Evolutionary conservation across 208 protist genomes (phyloP).

Genomic region (Leptomonas seymouri): DNA sequence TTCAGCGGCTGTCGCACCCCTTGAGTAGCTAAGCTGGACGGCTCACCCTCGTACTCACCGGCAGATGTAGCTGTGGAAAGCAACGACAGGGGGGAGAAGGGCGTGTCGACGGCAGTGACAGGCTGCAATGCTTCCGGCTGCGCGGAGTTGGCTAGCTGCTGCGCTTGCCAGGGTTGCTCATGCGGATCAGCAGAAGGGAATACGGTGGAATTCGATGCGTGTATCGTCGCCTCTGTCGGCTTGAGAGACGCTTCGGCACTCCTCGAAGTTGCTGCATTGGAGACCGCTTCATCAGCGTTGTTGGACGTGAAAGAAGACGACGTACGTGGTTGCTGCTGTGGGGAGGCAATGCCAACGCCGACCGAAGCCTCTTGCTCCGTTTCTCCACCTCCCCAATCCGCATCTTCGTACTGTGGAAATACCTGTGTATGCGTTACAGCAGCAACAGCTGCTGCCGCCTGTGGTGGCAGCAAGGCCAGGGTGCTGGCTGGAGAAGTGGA

Average conservation of each 20-base stretch:
- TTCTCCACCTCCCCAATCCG: too few species aligned
- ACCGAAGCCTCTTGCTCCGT: too few species aligned
- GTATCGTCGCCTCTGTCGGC: too few species aligned
- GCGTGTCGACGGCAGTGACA: background rate
- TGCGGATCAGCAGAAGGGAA: background rate
- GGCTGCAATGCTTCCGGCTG: slow-evolving; percentile 5
- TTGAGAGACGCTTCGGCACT: too few species aligned
- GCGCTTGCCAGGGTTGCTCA: background rate
- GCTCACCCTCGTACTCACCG: background rate
- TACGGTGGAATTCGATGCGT: background rate
- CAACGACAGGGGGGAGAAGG: slow-evolving; percentile 10
- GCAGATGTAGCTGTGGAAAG: slow-evolving; percentile 3
- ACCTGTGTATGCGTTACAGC: background rate
- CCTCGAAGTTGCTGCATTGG: too few species aligned
- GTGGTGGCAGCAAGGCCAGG: background rate
- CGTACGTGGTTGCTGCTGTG: too few species aligned
- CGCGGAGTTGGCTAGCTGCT: background rate
- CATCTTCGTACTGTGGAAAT: too few species aligned
- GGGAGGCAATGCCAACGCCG: too few species aligned
- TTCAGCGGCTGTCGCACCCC: slow-evolving; percentile 8
- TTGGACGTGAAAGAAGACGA: too few species aligned
- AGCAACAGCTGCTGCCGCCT: background rate
- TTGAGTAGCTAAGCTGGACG: background rate
- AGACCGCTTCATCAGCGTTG: too few species aligned
- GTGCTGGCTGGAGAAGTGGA: background rate